Base-by-base conservation (phyloP, 768 basidiomycete genomes). In the Xerocomus brunneocitrinus region DNA sequence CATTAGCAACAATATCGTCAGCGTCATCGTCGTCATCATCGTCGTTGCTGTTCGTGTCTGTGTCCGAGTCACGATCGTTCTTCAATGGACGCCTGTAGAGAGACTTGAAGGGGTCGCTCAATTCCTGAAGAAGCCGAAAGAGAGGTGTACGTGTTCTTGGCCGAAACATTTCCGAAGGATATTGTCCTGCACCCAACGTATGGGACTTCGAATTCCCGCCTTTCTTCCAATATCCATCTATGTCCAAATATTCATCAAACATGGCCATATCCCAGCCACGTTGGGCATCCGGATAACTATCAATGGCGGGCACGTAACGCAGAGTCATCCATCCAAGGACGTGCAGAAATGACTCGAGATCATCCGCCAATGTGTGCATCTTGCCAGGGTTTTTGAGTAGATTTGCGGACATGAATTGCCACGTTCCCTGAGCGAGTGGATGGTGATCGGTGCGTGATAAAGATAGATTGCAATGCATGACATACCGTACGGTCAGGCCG, bases 331-430 rank as follows among this genome's bases (percentile, higher is more conserved):
- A 49, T 10, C 30, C 48, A 0, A 57, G 34, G 19, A 56, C 50
- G 41, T 64, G 55, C 35, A 61, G n/a, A 49, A 72, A 70, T 0
- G 72, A 71, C 49, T 72, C 67, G 8, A 72, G 45, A 42, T 73
- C 68, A 27, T 71, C 68, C 24, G 59, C 49, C n/a, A 69, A 52
- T 0, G 28, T 44, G 22, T 70, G 69, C 6, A 40, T 25, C 28
- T 63, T 64, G 13, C 8, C 14, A 9, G 59, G 48, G 12, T 60
- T 9, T 27, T 13, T 10, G 5, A 70, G 58, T 5, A 72, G 48
- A 7, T 41, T 47, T 0, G 53, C 52, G 2, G 53, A 58, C 36
- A 51, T 51, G 46, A 54, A 57, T 12, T 47, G 39, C 53, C 57
- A 51, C 7, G 49, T 58, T 2, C 49, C 53, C 57, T 55, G 9